A percentile compares a stretch with the other conserved stretches of the same genome.
These are phyloP conservation scores for Glaciozyma antarctica DNA, from an alignment of 768 basidiomycete genomes.

Conservation along the genomic window DNA sequence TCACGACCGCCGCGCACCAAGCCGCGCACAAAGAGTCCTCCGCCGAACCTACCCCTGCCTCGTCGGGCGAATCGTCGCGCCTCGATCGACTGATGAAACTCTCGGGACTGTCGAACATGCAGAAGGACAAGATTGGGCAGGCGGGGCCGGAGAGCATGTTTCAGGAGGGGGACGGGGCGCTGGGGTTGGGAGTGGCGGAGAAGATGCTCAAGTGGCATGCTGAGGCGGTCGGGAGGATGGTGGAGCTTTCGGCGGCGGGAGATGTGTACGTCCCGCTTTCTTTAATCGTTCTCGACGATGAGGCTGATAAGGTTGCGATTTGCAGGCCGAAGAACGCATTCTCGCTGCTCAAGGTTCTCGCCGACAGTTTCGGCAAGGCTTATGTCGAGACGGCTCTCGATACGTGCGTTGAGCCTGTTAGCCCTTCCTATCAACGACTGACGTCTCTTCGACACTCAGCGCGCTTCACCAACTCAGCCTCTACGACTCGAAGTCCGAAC, in stretches of 20 bases:
- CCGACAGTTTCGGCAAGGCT: conserved; percentile 68
- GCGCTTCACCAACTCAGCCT: conserved; percentile 61
- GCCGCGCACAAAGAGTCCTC: conserved; percentile 39
- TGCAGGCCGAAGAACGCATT: conserved; percentile 82
- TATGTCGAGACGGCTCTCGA: conserved; percentile 89
- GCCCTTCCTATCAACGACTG: neutral
- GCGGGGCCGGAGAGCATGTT: conserved; percentile 46
- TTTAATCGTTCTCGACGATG: neutral
- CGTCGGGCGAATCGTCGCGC: conserved; percentile 25
- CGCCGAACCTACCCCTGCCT: conserved; percentile 30
- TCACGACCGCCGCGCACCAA: conserved; percentile 64
- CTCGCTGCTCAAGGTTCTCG: conserved; percentile 67
- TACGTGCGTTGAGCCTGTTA: conserved; percentile 55
- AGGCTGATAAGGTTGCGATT: neutral
- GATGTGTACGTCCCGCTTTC: conserved; percentile 61
- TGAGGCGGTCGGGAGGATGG: conserved; percentile 86
- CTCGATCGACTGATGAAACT: conserved; percentile 48
- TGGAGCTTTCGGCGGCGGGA: conserved; percentile 68
- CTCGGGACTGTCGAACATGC: conserved; percentile 52
- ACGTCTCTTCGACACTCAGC: conserved; percentile 41
- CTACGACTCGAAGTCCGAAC: conserved; percentile 68
- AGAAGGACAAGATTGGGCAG: conserved; percentile 17
- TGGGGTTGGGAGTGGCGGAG: conserved; percentile 69
- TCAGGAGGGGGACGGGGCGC: conserved; percentile 75
- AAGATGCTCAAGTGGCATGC: conserved; percentile 96